Base-by-base conservation (phyloP, 169 alveolate species). In the Cyclospora cayetanensis region DNA sequence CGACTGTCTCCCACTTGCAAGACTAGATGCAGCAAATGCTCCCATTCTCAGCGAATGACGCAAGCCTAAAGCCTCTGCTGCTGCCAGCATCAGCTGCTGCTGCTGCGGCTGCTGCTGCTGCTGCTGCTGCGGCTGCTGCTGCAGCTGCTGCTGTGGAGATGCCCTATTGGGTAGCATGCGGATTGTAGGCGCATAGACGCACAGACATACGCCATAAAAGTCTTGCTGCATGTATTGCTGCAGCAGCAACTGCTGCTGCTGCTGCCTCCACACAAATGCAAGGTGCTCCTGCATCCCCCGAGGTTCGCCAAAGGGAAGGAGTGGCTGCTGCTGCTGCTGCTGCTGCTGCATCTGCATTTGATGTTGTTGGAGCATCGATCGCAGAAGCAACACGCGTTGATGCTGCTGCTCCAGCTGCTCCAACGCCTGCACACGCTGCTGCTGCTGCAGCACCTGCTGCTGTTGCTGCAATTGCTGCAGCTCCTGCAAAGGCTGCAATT, bases 291-390 rank as follows among this genome's bases (percentile, higher is more conserved):
- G 60, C 60, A 46, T 12, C 20, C 25, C 20, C 20, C 60, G 11
- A 0, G 60, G 60, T 22, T 46, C 60, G 25, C 20, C 60, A 97
- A 92, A 84, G 97, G 95, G 99, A 97, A 97, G 0, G 99, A 99
- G 31, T 93, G 91, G 77, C 94, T 90, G 46, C 93, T 91, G 76
- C 95, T 77, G 85, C 95, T 91, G 92, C 95, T 97, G n/a, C n/a
- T 11, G 60, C 60, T 11, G 60, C 60, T 18, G 60, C 60, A 50
- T 9, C 60, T 9, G 18, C 60, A 50, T 18, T 11, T 9, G 60
- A 18, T 98, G 90, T 97, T 97, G 95, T 97, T 97, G 94, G 97
- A 95, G 37, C 97, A 95, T 22, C 98, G 99, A 86, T 98, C 99
- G 93, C 97, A 92, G 87, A 98, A 95, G 99, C 97, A 97, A 0